These are phyloP conservation scores for Fusarium liriodendri DNA, from an alignment of 2,329 filamentous ascomycete genomes.

Conservation along the genomic window DNA sequence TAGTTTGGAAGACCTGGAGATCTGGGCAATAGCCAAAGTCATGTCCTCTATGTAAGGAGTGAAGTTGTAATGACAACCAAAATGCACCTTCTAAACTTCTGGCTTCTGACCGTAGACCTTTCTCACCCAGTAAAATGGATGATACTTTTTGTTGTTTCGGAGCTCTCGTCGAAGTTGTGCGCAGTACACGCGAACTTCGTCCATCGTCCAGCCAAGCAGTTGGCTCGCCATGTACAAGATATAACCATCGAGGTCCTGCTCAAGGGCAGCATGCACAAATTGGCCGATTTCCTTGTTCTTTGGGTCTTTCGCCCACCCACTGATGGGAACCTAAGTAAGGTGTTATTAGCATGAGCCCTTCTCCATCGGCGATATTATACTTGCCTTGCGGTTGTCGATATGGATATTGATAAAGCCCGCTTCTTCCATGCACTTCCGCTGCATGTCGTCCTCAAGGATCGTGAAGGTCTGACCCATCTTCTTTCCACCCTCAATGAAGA, in stretches of 20 bases:
- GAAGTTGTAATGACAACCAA: neutral
- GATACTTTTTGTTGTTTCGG: slow-evolving; percentile 7
- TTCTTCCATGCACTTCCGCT: slow-evolving; percentile 8
- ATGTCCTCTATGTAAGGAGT: neutral
- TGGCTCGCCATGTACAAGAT: slow-evolving; percentile 24
- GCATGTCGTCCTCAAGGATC: slow-evolving; percentile 6
- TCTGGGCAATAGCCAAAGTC: neutral
- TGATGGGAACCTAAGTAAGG: neutral
- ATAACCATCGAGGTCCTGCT: slow-evolving; percentile 26
- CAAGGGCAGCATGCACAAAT: slow-evolving; percentile 15
- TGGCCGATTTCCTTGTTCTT: slow-evolving; percentile 13
- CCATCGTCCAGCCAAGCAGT: slow-evolving; percentile 15
- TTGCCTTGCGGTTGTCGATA: neutral
- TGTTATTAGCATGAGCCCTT: neutral
- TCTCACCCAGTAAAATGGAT: slow-evolving; percentile 6
- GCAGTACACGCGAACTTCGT: slow-evolving; percentile 18
- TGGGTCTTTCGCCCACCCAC: slow-evolving; percentile 19
- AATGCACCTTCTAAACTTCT: neutral
- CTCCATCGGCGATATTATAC: neutral
- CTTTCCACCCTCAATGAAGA: slow-evolving; percentile 5
- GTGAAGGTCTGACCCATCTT: slow-evolving; percentile 14
- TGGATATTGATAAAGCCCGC: slow-evolving; percentile 15
- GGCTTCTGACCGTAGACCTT: neutral
- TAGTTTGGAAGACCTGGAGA: neutral
- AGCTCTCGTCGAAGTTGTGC: slow-evolving; percentile 21